phyloP scores from a whole-genome alignment of 2,329 filamentous ascomycete genomes.

The Pleomassaria siparia region DNA sequence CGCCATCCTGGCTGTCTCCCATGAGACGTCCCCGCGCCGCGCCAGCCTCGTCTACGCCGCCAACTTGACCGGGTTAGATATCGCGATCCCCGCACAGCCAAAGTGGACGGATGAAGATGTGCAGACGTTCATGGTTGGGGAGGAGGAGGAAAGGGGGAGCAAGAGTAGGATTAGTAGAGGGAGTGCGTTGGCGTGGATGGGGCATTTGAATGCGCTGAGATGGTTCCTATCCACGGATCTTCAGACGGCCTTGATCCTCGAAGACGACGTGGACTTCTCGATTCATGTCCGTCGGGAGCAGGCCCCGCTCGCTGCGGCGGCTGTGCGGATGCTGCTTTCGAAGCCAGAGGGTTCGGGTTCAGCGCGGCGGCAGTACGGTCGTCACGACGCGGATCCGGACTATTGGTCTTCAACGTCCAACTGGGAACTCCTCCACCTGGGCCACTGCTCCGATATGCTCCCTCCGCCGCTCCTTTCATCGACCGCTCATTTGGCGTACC shows the following conservation, averaged over 20 bases:
- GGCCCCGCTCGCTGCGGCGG: constrained; percentile 33
- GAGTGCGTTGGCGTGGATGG: constrained; percentile 45
- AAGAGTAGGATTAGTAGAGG: constrained; percentile 39
- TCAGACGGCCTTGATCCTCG: constrained; percentile 40
- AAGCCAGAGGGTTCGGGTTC: constrained; percentile 4
- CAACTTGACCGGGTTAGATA: constrained; percentile 41
- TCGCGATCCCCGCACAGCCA: constrained; percentile 43
- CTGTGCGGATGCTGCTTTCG: constrained; percentile 28
- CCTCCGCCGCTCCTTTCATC: constrained; percentile 13
- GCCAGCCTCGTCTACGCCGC: constrained; percentile 40
- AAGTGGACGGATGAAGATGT: constrained; percentile 42
- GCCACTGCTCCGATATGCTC: constrained; percentile 45
- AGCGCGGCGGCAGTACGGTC: constrained; percentile 21
- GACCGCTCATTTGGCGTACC: constrained; percentile 25
- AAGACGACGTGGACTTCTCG: constrained; percentile 47
- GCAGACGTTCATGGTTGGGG: constrained; percentile 22
- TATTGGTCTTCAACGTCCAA: constrained; percentile 34
- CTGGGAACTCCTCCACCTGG: constrained; percentile 46
- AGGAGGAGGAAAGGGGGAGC: constrained; percentile 18
- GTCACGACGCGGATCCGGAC: constrained; percentile 8
- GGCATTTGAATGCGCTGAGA: constrained; percentile 42
- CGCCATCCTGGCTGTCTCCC: constrained; percentile 43
- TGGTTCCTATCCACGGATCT: constrained; percentile 37
- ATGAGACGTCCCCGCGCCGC: constrained; percentile 35
- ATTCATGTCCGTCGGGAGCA: constrained; percentile 39